Evolutionary conservation across 2,329 filamentous ascomycete species (phyloP).

Genomic region (Neopestalotiopsis clavispora): DNA sequence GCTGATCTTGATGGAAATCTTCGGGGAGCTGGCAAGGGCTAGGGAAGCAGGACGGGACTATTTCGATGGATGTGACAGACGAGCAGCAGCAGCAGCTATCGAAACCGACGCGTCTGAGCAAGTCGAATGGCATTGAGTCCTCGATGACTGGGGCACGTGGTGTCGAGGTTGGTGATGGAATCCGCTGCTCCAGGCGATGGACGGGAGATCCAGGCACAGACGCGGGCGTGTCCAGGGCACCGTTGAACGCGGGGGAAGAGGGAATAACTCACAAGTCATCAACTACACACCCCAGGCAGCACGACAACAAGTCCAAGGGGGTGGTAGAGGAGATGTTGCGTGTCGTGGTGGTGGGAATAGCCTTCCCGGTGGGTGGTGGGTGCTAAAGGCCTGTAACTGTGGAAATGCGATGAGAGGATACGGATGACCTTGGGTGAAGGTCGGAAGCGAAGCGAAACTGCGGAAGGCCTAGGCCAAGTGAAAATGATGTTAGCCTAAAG

Average conservation of each 20-base stretch:
- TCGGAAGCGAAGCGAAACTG: constrained; percentile 30
- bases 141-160: constrained; percentile 34
- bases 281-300: constrained; percentile 29
- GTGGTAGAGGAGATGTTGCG: constrained; percentile 20
- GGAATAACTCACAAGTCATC: constrained; percentile 39
- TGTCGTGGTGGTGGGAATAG: constrained; percentile 11
- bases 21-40: constrained; percentile 39
- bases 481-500: constrained; percentile 20
- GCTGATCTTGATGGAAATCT: constrained; percentile 50
- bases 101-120: constrained; percentile 28
- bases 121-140: constrained; percentile 29
- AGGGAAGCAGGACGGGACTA: constrained; percentile 21
- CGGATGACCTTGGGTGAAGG: constrained; percentile 24
- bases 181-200: constrained; percentile 33
- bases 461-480: constrained; percentile 26
- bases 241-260: constrained; percentile 23
- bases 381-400: constrained; percentile 18
- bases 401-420: constrained; percentile 23
- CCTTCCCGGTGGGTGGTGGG: constrained; percentile 27
- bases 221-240: constrained; percentile 31
- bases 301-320: constrained; percentile 6
- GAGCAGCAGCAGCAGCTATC: constrained; percentile 32
- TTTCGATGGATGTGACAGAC: constrained; percentile 28
- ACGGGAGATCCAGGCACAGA: constrained; percentile 24
- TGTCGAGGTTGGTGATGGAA: constrained; percentile 32